Base-by-base conservation (phyloP, 1,139 yeast genomes). In the Tardiomyces digboiensis region DNA sequence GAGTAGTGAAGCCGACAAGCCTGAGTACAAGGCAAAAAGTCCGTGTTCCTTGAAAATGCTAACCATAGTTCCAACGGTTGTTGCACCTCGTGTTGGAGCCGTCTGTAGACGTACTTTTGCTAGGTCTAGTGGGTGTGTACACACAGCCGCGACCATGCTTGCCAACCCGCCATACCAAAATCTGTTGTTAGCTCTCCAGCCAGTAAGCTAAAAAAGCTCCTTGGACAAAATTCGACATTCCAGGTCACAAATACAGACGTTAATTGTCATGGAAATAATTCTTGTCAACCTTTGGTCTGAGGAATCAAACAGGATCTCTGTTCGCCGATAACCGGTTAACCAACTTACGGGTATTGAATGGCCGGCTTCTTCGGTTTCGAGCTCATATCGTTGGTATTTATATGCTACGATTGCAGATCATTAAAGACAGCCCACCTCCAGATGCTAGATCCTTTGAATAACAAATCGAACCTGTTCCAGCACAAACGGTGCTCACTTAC, bases 91-190 rank as follows among this genome's bases (percentile, higher is more conserved):
- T 65, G 4, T 74, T 56, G 50, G 49, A 1, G 94, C 88, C 0
- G 93, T 81, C 60, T 84, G 94, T 60, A 84, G 70, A 45, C 94
- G 74, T 10, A 85, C 93, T 55, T 84, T 84, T n/a, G 94, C 93
- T 41, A 84, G 70, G 60, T 84, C 94, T 47, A 84, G 68, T 1
- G 94, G 94, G 62, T 84, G 94, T 7, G 68, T 64, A 43, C 59
- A 54, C 1, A 60, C 49, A 1, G 70, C 72, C 1, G 73, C 73
- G 3, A 62, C 66, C 57, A 66, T 64, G 36, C 68, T 61, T 21
- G 71, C 64, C 12, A 64, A 51, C 21, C 82, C 57, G 21, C 57
- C 57, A 44, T 52, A 53, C 57, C 57, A 53, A 38, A 53, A 53
- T 7, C 45, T 42, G 14, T 21, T 5, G 44, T 41, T 40, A 39